Base-by-base conservation (phyloP, 306 rosid species). In the Castanea sativa region DNA sequence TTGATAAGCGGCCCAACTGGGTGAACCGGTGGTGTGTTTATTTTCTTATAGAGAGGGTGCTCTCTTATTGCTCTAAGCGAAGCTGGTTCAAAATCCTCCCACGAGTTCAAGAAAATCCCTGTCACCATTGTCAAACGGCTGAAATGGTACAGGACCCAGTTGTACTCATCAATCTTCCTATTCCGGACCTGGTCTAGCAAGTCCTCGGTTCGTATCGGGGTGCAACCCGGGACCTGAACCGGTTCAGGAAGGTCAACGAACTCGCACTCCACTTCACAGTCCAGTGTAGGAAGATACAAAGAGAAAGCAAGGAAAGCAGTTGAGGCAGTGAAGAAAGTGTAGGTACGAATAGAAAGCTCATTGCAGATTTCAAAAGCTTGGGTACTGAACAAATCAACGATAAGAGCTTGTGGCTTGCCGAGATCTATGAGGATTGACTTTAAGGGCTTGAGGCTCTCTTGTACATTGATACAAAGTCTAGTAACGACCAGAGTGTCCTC, bases 201-300 rank as follows among this genome's bases (percentile, higher is more conserved):
- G 65, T 88, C 87, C 18, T 81, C 63, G 21, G 78, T 83, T 63
- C 73, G 84, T 12, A 85, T 25, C 3, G 83, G 84, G 0, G 69
- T 2, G 33, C 89, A 85, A 56, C 91, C 89, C 1, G 86, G 91
- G 10, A 85, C 43, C 55, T 69, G 74, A 21, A 85, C 69, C 56
- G 89, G 87, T 25, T 80, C 80, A 0, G 86, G 86, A 6, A 85
- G 87, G 70, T 88, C 89, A 5, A 88, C 80, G 74, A 83, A 85
- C 74, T 85, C 81, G 5, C 84, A 86, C 8, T 38, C 80, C 12
- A 82, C 83, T 5, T 88, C 91, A 11, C 79, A 78, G 83, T 88
- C 87, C 8, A 88, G 67, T 20, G 73, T 69, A 0, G 87, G 91
- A 10, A 78, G 83, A 21, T 81, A 63, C 29, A 88, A 58, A 1